Percentiles rank a stretch among this genome's conserved stretches.
phyloP scores from a whole-genome alignment of 129 eudicot species.

The Flaveria ramosissima region DNA sequence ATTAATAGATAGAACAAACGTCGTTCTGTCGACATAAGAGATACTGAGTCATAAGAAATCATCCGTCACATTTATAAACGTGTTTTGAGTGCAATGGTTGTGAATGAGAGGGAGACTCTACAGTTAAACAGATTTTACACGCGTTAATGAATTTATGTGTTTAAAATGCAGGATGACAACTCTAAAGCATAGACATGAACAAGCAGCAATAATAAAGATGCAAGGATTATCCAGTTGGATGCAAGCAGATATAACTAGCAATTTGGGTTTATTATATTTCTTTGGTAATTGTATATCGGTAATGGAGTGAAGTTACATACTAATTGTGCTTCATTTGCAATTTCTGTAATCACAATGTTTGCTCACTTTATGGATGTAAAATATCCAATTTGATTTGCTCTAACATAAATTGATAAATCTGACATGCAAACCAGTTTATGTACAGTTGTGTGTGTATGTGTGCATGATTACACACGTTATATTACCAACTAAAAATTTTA shows the following conservation, averaged over 20 bases:
- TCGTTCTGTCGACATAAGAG: too few relatives aligned
- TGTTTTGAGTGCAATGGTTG: background rate
- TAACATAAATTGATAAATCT: constrained; percentile 2
- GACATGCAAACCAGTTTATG: background rate
- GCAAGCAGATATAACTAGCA: constrained; percentile 20
- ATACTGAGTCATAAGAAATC: background rate
- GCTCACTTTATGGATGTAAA: constrained; percentile 3
- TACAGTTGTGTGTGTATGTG: too few relatives aligned
- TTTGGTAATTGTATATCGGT: constrained; percentile 12
- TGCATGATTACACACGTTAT: too few relatives aligned
- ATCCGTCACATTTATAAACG: background rate
- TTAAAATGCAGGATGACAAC: constrained; percentile 47
- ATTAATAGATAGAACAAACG: too few relatives aligned
- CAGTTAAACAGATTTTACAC: background rate
- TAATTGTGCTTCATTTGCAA: constrained; percentile 20
- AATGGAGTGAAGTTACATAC: constrained; percentile 17
- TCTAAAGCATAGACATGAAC: too few relatives aligned
- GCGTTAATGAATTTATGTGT: background rate
- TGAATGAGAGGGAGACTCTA: too few relatives aligned
- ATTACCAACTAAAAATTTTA: too few relatives aligned
- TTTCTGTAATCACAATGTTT: constrained; percentile 8
- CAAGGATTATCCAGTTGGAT: too few relatives aligned
- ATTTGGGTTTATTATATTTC: constrained; percentile 29
- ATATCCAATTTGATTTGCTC: background rate
- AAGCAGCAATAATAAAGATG: too few relatives aligned